Evolutionary conservation across 352 stramenopile species (phyloP).

Genomic region (Phytopythium mirpurense): DNA sequence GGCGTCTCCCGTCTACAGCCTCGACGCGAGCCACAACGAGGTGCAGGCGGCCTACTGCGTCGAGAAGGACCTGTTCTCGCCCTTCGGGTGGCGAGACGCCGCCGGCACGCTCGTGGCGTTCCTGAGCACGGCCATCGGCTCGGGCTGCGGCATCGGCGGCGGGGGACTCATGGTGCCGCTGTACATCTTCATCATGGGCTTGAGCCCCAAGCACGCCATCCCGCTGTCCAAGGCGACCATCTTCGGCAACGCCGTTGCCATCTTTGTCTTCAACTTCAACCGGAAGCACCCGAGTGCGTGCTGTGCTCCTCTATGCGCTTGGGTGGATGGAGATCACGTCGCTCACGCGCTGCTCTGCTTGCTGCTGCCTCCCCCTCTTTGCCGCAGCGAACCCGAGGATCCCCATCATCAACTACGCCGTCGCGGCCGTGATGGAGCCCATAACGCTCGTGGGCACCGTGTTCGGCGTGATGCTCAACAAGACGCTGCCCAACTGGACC

Average conservation of each 20-base stretch:
- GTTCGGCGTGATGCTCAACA: slow-evolving; percentile 83
- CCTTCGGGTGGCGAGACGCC: slow-evolving; percentile 66
- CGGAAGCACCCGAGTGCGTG: slow-evolving; percentile 89
- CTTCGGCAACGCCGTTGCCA: slow-evolving; percentile 94
- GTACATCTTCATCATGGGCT: slow-evolving; percentile 94
- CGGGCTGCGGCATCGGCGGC: slow-evolving; percentile 90
- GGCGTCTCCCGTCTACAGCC: slow-evolving; percentile 24
- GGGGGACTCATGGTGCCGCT: slow-evolving; percentile 96
- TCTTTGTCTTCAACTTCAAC: slow-evolving; percentile 91
- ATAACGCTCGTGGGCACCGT: slow-evolving; percentile 79
- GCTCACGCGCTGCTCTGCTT: too few relatives aligned
- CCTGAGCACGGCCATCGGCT: slow-evolving; percentile 85
- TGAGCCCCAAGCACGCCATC: slow-evolving; percentile 95
- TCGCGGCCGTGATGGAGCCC: slow-evolving; percentile 98
- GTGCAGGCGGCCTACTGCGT: slow-evolving; percentile 59
- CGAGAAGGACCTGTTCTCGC: slow-evolving; percentile 77
- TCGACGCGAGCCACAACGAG: slow-evolving; percentile 22
- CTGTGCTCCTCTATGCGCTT: not conserved
- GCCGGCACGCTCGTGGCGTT: slow-evolving; percentile 68
- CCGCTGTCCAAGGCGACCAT: slow-evolving; percentile 97
- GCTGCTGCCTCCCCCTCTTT: not conserved
- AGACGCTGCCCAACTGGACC: slow-evolving; percentile 79
- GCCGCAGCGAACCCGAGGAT: slow-evolving; percentile 66
- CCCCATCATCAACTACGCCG: slow-evolving; percentile 96
- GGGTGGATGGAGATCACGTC: not conserved